Conservation (phyloP, 2,329 filamentous ascomycete species). For the Dactylellina parvicollis region DNA sequence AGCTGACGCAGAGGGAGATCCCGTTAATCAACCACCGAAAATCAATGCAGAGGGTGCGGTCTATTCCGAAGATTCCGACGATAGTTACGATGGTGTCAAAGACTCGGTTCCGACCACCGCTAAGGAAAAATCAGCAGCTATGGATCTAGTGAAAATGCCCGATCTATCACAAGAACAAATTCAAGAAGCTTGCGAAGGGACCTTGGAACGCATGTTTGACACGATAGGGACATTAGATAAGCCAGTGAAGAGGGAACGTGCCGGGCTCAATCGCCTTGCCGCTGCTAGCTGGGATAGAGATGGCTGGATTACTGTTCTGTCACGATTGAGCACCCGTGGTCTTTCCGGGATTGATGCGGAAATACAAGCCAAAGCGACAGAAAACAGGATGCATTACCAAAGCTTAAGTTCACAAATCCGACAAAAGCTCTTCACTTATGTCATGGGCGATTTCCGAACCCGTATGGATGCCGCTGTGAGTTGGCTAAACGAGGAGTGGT, state of each 20-base stretch:
- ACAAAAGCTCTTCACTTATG: constrained; percentile 81
- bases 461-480: constrained; percentile 89
- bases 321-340: constrained; percentile 83
- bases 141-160: constrained; percentile 66
- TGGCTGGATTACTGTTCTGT: constrained; percentile 88
- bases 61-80: constrained; percentile 58
- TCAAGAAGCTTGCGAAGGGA: constrained; percentile 77
- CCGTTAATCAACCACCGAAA: constrained; percentile 31
- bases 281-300: constrained; percentile 85
- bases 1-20: constrained; percentile 26
- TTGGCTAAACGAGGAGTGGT: constrained; percentile 98
- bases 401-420: constrained; percentile 76
- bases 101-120: constrained; percentile 60
- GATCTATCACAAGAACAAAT: constrained; percentile 77
- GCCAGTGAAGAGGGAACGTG: constrained; percentile 69
- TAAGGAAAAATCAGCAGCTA: constrained; percentile 68
- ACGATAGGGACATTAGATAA: constrained; percentile 80
- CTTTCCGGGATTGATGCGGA: constrained; percentile 68
- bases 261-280: constrained; percentile 83
- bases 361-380: constrained; percentile 69
- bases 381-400: constrained; percentile 58
- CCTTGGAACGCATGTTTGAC: constrained; percentile 79
- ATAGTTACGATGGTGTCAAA: constrained; percentile 51
- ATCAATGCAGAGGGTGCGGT: constrained; percentile 4
- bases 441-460: constrained; percentile 89